A percentile compares a stretch with the other conserved stretches of the same genome.
phyloP scores from a whole-genome alignment of 1,284 basidiomycete genomes.

The Dichomitus squalens region DNA sequence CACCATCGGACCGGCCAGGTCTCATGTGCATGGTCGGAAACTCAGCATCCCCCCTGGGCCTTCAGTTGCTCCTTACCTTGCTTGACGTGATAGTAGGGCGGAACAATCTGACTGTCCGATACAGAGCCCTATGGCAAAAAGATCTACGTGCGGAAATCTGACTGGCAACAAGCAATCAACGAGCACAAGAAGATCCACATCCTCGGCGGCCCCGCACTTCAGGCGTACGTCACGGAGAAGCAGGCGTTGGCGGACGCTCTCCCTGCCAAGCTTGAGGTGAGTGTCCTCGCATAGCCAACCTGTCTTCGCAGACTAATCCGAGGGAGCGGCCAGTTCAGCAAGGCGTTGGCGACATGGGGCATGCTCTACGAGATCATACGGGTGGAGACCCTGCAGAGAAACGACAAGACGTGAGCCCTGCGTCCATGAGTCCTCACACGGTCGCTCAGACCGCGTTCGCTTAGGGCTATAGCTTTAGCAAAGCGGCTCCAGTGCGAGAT shows the following conservation, averaged over 20 bases:
- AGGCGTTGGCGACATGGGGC: conserved; percentile 14
- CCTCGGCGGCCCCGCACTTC: conserved; percentile 11
- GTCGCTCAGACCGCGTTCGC: too few species aligned
- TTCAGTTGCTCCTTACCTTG: not conserved
- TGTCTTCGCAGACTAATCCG: not conserved
- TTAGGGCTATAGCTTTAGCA: conserved; percentile 18
- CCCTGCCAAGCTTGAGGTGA: conserved; percentile 18
- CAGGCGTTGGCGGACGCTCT: conserved; percentile 14
- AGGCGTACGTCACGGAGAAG: conserved; percentile 20
- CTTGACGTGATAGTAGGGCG: too few species aligned
- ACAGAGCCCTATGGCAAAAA: not conserved
- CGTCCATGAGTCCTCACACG: too few species aligned
- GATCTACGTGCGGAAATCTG: conserved; percentile 11
- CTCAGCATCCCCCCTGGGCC: too few species aligned
- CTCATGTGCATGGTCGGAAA: too few species aligned
- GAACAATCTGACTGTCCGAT: too few species aligned
- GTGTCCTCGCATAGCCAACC: not conserved
- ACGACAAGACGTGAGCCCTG: too few species aligned
- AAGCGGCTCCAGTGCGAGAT: conserved; percentile 13
- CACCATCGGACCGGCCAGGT: too few species aligned
- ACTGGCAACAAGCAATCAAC: conserved; percentile 27
- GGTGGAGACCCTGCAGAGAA: not conserved
- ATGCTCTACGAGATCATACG: not conserved
- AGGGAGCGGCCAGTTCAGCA: conserved; percentile 7
- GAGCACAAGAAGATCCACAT: conserved; percentile 26